phyloP scores from a whole-genome alignment of 805 yeast genomes.

The Wickerhamomyces kurtzmanii region DNA sequence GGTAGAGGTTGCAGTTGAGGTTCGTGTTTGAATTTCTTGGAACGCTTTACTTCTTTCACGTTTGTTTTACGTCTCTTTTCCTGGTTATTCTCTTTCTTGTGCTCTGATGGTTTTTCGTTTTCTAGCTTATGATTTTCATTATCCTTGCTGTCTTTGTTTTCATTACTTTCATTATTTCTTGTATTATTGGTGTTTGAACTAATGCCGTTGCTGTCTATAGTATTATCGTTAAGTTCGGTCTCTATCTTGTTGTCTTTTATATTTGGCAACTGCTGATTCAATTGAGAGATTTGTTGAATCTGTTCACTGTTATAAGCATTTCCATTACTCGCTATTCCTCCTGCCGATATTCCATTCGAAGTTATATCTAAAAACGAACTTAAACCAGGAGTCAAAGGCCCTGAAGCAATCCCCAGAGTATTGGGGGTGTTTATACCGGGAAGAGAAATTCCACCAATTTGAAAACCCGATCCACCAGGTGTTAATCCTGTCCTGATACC shows the following conservation, averaged over 20 bases:
- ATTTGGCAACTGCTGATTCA: too few species aligned
- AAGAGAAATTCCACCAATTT: constrained; percentile 23
- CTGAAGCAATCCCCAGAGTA: neutral
- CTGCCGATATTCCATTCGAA: too few species aligned
- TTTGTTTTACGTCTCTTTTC: constrained; percentile 3
- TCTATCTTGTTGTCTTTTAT: constrained; percentile 3
- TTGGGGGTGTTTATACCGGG: constrained; percentile 7
- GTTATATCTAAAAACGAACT: constrained; percentile 15
- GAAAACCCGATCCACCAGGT: constrained; percentile 42
- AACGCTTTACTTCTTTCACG: too few species aligned
- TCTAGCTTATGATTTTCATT: neutral
- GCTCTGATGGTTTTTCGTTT: neutral
- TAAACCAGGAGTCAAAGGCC: constrained; percentile 38
- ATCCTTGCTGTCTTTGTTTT: constrained; percentile 1
- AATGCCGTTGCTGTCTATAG: neutral
- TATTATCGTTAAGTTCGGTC: constrained; percentile 4
- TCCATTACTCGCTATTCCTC: too few species aligned
- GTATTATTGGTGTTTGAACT: neutral
- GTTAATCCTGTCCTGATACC: constrained; percentile 63
- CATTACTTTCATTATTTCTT: neutral
- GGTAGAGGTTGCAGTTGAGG: too few species aligned
- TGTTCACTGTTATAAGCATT: too few species aligned
- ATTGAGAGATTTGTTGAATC: too few species aligned
- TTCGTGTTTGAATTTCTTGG: too few species aligned
- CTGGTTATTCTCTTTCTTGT: constrained; percentile 3